Conservation (phyloP, 2,329 filamentous ascomycete genomes). For the Pseudocercospora crystallina region DNA sequence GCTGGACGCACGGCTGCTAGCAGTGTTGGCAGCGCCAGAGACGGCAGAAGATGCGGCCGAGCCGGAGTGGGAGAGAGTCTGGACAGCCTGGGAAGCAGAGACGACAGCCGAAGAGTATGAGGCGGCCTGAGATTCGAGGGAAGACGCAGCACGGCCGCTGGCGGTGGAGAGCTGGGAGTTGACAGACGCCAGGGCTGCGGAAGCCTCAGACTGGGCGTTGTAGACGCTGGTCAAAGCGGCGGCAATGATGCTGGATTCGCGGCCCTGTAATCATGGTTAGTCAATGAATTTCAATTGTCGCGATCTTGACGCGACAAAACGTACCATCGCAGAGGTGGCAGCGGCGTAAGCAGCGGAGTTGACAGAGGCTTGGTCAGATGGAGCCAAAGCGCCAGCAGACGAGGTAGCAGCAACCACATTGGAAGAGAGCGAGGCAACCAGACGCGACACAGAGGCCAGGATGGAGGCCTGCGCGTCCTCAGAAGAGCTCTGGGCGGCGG, state of each 20-base stretch:
- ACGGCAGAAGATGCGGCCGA: constrained; percentile 5
- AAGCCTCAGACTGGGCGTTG: constrained; percentile 12
- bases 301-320: background rate
- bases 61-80: background rate
- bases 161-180: constrained; percentile 11
- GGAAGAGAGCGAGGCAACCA: constrained; percentile 12
- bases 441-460: constrained; percentile 14
- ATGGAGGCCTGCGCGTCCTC: constrained; percentile 5
- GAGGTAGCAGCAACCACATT: constrained; percentile 11
- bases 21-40: constrained; percentile 1
- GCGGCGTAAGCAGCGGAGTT: constrained; percentile 16
- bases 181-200: constrained; percentile 9
- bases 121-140: background rate
- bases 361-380: constrained; percentile 17
- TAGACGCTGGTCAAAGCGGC: constrained; percentile 15
- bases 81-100: background rate
- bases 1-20: background rate
- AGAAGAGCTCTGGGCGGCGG: constrained; percentile 17
- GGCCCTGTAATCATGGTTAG: constrained; percentile 10
- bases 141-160: constrained; percentile 11
- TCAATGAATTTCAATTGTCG: background rate
- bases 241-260: constrained; percentile 14
- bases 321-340: constrained; percentile 17
- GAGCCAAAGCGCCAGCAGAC: constrained; percentile 12
- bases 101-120: background rate